These are phyloP conservation scores for Ogataea populi-albae DNA, from an alignment of 805 yeast genomes.

Conservation along the genomic window DNA sequence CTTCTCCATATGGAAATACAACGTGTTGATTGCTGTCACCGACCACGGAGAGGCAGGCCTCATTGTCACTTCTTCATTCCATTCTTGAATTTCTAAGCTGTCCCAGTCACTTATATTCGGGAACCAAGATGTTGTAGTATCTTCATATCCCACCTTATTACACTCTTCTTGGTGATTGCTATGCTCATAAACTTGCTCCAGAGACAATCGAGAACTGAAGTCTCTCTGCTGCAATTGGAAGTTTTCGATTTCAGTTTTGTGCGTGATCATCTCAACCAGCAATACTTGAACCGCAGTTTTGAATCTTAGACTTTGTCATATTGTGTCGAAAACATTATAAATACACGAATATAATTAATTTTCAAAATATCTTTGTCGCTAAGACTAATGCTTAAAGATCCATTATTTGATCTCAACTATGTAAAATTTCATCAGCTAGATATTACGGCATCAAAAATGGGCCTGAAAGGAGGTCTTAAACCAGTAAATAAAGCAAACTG, in stretches of 20 bases:
- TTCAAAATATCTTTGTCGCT: background rate
- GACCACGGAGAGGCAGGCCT: slow-evolving; percentile 30
- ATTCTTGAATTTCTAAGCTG: slow-evolving; percentile 23
- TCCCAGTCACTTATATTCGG: slow-evolving; percentile 22
- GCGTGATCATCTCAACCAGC: no score
- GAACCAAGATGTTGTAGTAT: slow-evolving; percentile 14
- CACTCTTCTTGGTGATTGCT: background rate
- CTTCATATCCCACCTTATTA: background rate
- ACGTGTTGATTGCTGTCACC: slow-evolving; percentile 17
- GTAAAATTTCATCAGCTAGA: slow-evolving; percentile 13
- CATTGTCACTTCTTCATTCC: slow-evolving; percentile 14
- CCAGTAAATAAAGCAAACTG: slow-evolving; percentile 83
- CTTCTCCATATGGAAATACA: slow-evolving; percentile 17
- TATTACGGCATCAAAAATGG: slow-evolving; percentile 58
- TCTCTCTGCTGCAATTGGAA: slow-evolving; percentile 2
- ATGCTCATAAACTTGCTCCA: slow-evolving; percentile 7
- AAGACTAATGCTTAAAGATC: background rate
- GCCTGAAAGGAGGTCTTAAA: slow-evolving; percentile 57
- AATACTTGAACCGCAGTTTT: no score
- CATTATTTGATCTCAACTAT: background rate
- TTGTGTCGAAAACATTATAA: no score
- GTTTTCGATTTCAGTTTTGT: slow-evolving; percentile 6
- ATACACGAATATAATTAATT: no score
- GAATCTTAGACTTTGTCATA: no score
- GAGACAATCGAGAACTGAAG: slow-evolving; percentile 3